Evolutionary conservation across 441 rosid species (phyloP).

Genomic region (Eutrema salsugineum): DNA sequence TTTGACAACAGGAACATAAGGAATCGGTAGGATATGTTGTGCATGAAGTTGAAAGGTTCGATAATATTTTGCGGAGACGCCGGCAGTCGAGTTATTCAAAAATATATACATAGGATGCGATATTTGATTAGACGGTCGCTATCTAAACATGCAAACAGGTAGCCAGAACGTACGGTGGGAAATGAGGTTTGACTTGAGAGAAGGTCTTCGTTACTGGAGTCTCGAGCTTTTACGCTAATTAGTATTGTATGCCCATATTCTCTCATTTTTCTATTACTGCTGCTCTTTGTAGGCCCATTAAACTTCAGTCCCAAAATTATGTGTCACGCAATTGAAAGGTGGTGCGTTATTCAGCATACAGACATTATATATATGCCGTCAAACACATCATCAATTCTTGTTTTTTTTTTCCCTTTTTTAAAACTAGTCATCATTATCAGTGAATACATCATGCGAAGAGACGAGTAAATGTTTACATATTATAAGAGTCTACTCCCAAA

Average conservation of each 20-base stretch:
- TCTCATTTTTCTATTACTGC: too few relatives aligned
- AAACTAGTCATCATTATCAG: neutral
- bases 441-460: neutral
- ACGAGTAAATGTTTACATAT: neutral
- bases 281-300: neutral
- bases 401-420: neutral
- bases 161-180: constrained; percentile 3
- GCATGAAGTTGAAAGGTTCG: neutral
- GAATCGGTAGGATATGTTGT: neutral
- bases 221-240: neutral
- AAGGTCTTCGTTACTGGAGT: neutral
- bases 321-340: neutral
- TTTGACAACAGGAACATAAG: neutral
- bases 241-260: neutral
- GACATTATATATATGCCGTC: neutral
- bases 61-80: neutral
- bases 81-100: neutral
- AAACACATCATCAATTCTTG: neutral
- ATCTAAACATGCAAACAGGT: neutral
- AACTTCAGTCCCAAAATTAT: neutral
- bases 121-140: neutral
- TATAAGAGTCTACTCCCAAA: neutral
- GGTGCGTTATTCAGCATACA: neutral
- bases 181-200: neutral
- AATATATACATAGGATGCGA: neutral